Percentiles rank a stretch among this genome's conserved stretches.
Conservation (phyloP, 2,329 filamentous ascomycete genomes). For the Acarospora socialis region DNA sequence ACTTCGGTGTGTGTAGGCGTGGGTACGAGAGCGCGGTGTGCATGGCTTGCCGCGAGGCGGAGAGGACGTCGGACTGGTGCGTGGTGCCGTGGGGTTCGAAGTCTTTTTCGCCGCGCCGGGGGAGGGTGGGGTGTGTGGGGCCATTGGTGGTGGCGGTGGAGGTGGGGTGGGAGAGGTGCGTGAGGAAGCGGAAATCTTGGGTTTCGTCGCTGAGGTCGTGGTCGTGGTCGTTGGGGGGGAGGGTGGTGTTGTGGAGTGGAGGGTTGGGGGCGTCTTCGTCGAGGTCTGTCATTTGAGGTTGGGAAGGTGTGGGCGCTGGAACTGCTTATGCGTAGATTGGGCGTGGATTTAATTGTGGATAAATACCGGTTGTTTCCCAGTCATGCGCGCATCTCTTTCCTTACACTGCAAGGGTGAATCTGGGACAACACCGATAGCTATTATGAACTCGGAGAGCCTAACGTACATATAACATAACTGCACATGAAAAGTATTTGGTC, state of each 20-base stretch:
- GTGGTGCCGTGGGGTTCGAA: conserved; percentile 86
- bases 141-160: conserved; percentile 4
- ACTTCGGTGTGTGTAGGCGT: conserved; percentile 55
- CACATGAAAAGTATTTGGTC: no score
- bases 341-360: no score
- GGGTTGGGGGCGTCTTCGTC: conserved; percentile 21
- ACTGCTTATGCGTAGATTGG: no score
- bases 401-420: no score
- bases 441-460: no score
- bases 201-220: conserved; percentile 61
- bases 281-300: no score
- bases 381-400: no score
- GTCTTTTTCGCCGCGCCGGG: conserved; percentile 91
- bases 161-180: conserved; percentile 33
- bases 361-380: no score
- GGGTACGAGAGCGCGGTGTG: conserved; percentile 70
- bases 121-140: conserved; percentile 39
- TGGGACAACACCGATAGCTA: no score
- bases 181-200: conserved; percentile 72
- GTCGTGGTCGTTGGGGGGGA: background rate
- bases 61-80: conserved; percentile 63
- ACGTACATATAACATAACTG: no score
- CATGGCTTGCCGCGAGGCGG: conserved; percentile 74
- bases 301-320: no score
- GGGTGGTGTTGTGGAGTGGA: conserved; percentile 6